Conservation (phyloP, 2,329 filamentous ascomycete species). For the Phyllosticta citribraziliensis region DNA sequence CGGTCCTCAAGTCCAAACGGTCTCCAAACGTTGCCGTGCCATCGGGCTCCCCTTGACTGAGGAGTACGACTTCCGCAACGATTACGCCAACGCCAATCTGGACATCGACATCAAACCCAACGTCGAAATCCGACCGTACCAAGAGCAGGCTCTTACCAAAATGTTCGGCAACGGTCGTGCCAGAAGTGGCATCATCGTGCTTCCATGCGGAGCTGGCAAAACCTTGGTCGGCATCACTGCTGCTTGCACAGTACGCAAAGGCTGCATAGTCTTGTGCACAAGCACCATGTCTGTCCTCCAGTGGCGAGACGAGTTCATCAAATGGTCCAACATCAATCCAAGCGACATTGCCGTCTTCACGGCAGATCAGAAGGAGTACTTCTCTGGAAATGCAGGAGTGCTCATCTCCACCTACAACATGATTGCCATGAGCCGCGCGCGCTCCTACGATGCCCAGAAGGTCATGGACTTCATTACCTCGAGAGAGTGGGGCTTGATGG, state of each 20-base stretch:
- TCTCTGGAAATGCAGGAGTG: slow-evolving; percentile 83
- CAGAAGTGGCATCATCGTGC: slow-evolving; percentile 92
- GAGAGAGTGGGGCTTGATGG: slow-evolving; percentile 94
- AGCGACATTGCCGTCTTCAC: slow-evolving; percentile 93
- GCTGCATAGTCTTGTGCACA: slow-evolving; percentile 87
- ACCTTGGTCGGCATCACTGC: slow-evolving; percentile 97
- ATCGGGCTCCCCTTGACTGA: slow-evolving; percentile 83
- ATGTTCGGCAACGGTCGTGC: slow-evolving; percentile 99
- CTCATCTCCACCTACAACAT: slow-evolving; percentile 98
- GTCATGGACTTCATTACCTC: slow-evolving; percentile 91
- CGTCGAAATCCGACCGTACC: slow-evolving; percentile 85
- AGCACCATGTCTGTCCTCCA: slow-evolving; percentile 97
- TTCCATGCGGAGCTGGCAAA: slow-evolving; percentile 94
- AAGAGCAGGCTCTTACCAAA: slow-evolving; percentile 95
- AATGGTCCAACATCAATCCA: slow-evolving; percentile 97
- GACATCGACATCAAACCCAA: slow-evolving; percentile 88
- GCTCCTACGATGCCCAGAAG: slow-evolving; percentile 87
- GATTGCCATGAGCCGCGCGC: slow-evolving; percentile 83
- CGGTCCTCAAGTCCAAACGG: slow-evolving; percentile 69
- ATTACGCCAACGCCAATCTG: slow-evolving; percentile 77
- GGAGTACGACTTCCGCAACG: slow-evolving; percentile 94
- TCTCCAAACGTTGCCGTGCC: slow-evolving; percentile 81
- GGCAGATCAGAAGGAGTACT: slow-evolving; percentile 78
- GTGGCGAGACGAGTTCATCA: slow-evolving; percentile 92
- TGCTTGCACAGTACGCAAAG: slow-evolving; percentile 95